Percentiles rank a stretch among this genome's conserved stretches.
phyloP scores from a whole-genome alignment of 2,329 filamentous ascomycete genomes.

The Penicillium sp. region DNA sequence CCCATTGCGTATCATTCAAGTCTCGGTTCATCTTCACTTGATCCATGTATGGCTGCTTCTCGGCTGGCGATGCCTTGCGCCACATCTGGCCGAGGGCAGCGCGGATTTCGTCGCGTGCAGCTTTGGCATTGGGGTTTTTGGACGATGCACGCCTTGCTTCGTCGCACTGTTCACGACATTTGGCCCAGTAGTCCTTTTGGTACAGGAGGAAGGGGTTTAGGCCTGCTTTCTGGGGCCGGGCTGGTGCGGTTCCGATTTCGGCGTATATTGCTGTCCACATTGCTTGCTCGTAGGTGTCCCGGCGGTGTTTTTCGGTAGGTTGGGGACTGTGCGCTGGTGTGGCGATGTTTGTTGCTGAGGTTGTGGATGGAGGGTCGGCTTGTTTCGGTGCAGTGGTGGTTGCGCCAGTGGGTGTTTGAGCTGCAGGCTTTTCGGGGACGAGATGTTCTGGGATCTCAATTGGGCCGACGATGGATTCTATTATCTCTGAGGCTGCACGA shows the following conservation, averaged over 20 bases:
- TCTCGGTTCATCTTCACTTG: constrained; percentile 66
- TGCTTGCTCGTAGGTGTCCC: constrained; percentile 52
- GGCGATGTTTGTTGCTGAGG: not conserved
- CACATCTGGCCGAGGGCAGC: constrained; percentile 85
- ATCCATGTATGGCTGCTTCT: constrained; percentile 72
- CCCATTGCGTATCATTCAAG: constrained; percentile 58
- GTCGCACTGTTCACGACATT: constrained; percentile 62
- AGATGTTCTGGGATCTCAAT: constrained; percentile 72
- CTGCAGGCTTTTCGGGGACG: constrained; percentile 48
- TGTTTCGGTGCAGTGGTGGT: constrained; percentile 12
- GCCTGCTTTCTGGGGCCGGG: constrained; percentile 65
- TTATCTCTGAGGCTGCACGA: constrained; percentile 78
- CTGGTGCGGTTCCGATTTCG: constrained; percentile 68
- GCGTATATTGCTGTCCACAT: constrained; percentile 54
- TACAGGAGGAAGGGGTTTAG: constrained; percentile 86
- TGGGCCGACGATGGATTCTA: constrained; percentile 73
- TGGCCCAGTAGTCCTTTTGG: constrained; percentile 67
- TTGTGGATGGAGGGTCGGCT: constrained; percentile 7
- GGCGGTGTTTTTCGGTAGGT: constrained; percentile 26
- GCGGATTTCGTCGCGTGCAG: constrained; percentile 67
- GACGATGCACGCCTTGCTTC: constrained; percentile 61
- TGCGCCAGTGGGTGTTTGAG: constrained; percentile 9
- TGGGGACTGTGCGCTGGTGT: constrained; percentile 10
- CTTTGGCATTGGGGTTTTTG: constrained; percentile 63
- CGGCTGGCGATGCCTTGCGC: constrained; percentile 67